A percentile compares a stretch with the other conserved stretches of the same genome.
phyloP scores from a whole-genome alignment of 2,329 filamentous ascomycete species.

The Daldinia eschscholtzii region DNA sequence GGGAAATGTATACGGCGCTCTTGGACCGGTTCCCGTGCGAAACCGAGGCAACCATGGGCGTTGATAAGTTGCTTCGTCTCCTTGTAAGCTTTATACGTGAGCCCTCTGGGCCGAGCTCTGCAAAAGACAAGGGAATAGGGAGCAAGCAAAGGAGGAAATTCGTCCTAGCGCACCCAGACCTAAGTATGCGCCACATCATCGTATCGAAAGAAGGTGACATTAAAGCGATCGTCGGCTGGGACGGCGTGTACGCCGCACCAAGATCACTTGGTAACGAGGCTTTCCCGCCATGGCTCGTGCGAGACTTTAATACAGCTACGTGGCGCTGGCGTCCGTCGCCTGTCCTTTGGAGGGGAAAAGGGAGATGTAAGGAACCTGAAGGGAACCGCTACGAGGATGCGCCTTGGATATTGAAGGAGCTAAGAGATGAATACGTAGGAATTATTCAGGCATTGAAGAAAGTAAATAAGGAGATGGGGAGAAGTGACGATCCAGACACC shows the following conservation, averaged over 20 bases:
- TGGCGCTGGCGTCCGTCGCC: constrained; percentile 43
- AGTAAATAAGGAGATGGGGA: neutral
- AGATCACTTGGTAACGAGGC: constrained; percentile 46
- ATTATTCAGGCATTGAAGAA: constrained; percentile 36
- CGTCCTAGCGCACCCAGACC: constrained; percentile 45
- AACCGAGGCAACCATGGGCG: constrained; percentile 32
- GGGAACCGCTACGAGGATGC: constrained; percentile 43
- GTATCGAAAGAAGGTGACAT: constrained; percentile 43
- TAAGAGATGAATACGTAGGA: constrained; percentile 42
- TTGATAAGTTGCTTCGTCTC: constrained; percentile 41
- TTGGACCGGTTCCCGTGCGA: constrained; percentile 38
- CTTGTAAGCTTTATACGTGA: constrained; percentile 43
- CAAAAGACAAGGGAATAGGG: constrained; percentile 9
- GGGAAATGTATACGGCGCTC: constrained; percentile 39
- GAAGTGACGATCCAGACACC: neutral
- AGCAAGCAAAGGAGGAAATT: constrained; percentile 32
- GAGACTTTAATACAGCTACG: constrained; percentile 47
- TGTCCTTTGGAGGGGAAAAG: constrained; percentile 30
- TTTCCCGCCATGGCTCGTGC: constrained; percentile 46
- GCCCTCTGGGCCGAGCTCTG: constrained; percentile 16
- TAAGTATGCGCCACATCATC: constrained; percentile 47
- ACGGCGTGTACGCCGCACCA: constrained; percentile 42
- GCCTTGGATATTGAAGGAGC: constrained; percentile 44
- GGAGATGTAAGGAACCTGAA: constrained; percentile 6
- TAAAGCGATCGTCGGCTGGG: constrained; percentile 48